Conservation (phyloP, 1,284 basidiomycete species). For the Cutaneotrichosporon sp. region DNA sequence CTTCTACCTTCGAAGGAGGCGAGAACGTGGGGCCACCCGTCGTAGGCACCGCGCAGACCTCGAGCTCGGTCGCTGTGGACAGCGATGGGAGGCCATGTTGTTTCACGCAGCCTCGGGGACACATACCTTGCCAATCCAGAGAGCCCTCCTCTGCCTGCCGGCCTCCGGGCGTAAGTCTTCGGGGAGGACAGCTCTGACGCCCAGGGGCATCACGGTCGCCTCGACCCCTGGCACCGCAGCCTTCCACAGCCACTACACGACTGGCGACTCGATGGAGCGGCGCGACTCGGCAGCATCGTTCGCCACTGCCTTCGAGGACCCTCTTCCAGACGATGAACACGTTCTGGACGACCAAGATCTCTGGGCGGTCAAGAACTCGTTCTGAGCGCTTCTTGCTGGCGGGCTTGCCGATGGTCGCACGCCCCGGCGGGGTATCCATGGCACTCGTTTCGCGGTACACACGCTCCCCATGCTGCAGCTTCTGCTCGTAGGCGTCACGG, state of each 20-base stretch:
- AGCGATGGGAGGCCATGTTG: too few species aligned
- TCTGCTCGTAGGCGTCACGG: too few species aligned
- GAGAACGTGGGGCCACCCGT: conserved; percentile 27
- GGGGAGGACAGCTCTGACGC: background rate
- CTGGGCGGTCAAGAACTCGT: too few species aligned
- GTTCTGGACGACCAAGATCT: too few species aligned
- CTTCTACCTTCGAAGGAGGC: too few species aligned
- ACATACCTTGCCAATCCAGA: conserved; percentile 22
- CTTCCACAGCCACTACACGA: background rate
- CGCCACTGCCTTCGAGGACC: conserved; percentile 12
- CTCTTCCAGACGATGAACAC: too few species aligned
- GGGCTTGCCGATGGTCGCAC: too few species aligned
- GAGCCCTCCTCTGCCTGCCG: conserved; percentile 29
- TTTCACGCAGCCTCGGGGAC: conserved; percentile 16
- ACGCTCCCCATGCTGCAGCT: too few species aligned
- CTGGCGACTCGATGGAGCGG: background rate
- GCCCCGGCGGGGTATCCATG: too few species aligned
- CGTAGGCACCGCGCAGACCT: conserved; percentile 15
- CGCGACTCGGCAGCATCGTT: conserved; percentile 14
- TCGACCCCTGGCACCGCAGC: background rate
- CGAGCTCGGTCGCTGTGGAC: background rate
- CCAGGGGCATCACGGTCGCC: too few species aligned
- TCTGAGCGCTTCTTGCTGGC: too few species aligned
- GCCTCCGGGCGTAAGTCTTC: conserved; percentile 25
- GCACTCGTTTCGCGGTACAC: too few species aligned